phyloP scores from a whole-genome alignment of 176 grass and related monocot genomes.

The Musa beccarii region DNA sequence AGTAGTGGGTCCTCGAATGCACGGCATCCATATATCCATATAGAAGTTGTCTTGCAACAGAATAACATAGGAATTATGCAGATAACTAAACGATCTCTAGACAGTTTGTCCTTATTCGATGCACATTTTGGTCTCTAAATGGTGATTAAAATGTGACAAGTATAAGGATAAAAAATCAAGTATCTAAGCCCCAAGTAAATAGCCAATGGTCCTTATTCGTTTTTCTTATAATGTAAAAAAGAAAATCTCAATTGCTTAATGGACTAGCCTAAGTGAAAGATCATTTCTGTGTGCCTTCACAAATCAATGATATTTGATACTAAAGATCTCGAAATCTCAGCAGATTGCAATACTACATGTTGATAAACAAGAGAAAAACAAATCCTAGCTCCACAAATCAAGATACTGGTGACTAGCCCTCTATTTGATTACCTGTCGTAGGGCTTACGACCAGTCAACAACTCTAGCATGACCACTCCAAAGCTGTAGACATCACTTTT shows the following conservation, averaged over 20 bases:
- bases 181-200: not conserved
- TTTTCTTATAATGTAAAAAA: no score
- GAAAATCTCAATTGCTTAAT: no score
- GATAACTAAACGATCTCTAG: not conserved
- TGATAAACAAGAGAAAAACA: no score
- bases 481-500: slow-evolving; percentile 94
- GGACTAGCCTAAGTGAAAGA: no score
- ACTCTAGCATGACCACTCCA: slow-evolving; percentile 78
- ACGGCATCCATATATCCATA: not conserved
- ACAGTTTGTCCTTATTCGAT: not conserved
- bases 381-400: not conserved
- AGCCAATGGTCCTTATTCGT: no score
- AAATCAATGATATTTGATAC: no score
- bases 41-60: not conserved
- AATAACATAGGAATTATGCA: not conserved
- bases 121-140: not conserved
- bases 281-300: no score
- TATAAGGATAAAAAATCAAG: not conserved
- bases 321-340: no score
- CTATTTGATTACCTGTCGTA: slow-evolving; percentile 44
- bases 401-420: not conserved
- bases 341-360: not conserved
- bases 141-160: no score
- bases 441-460: slow-evolving; percentile 72
- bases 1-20: not conserved